Percentiles rank a stretch among this genome's conserved stretches.
Evolutionary conservation across 164 flowering plant species (phyloP).

Genomic region (Warburgia ugandensis): DNA sequence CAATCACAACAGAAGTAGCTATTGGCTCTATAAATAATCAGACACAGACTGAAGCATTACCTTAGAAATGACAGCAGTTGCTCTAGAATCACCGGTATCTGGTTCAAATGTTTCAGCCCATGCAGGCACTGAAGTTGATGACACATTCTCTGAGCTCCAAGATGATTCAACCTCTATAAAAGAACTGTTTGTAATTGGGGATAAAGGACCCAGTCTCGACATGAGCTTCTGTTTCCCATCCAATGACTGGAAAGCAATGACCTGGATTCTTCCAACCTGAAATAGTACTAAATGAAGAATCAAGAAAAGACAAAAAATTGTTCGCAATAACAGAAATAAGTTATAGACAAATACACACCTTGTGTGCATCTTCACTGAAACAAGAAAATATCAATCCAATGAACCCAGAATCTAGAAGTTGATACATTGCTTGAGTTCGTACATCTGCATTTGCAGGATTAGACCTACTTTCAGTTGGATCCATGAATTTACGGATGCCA

Average conservation of each 20-base stretch:
- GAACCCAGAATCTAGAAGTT: slow-evolving; percentile 94
- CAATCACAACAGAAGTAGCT: too few species aligned
- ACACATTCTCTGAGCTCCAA: slow-evolving; percentile 43
- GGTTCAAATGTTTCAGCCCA: slow-evolving; percentile 38
- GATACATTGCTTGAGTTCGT: slow-evolving; percentile 96
- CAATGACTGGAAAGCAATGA: slow-evolving; percentile 89
- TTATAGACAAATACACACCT: slow-evolving; percentile 42
- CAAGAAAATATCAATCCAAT: slow-evolving; percentile 97
- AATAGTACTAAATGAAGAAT: neutral
- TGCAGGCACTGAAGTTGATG: slow-evolving; percentile 30
- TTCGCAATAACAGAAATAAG: slow-evolving; percentile 1
- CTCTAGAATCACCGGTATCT: slow-evolving; percentile 69
- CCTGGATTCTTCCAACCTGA: slow-evolving; percentile 97
- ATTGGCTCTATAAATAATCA: too few species aligned
- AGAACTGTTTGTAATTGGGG: slow-evolving; percentile 43
- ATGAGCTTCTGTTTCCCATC: slow-evolving; percentile 73
- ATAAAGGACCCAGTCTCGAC: slow-evolving; percentile 35
- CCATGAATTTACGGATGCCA: neutral
- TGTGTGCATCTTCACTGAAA: slow-evolving; percentile 85
- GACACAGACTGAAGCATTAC: too few species aligned
- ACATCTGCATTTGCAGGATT: slow-evolving; percentile 55
- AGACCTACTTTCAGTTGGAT: slow-evolving; percentile 6
- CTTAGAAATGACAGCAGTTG: slow-evolving; percentile 31
- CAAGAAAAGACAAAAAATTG: neutral
- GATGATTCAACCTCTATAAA: slow-evolving; percentile 69